Evolutionary conservation across 192 early-diverging fungal genomes (phyloP).

Genomic region (Dissophora ornata): DNA sequence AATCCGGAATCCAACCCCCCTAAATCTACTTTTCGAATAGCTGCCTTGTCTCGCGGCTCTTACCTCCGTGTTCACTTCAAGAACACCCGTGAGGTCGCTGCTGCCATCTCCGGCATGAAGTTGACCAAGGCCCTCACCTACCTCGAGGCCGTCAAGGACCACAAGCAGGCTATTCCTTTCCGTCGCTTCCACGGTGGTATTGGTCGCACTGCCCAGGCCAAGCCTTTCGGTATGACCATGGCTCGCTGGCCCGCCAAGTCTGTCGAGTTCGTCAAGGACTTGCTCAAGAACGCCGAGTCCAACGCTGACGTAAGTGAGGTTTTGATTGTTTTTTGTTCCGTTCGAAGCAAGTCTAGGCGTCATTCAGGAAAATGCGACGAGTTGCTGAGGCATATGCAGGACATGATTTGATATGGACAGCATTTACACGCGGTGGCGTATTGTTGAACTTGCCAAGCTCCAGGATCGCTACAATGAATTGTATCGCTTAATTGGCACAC

Average conservation of each 20-base stretch:
- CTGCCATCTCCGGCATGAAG: conserved; percentile 92
- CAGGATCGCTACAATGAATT: too few relatives aligned
- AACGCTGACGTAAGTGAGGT: conserved; percentile 88
- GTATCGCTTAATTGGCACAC: too few relatives aligned
- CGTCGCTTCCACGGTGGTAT: conserved; percentile 96
- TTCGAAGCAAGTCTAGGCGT: too few relatives aligned
- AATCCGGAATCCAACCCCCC: not conserved
- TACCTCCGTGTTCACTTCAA: conserved; percentile 98
- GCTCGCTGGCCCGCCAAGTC: conserved; percentile 98
- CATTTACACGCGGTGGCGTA: too few relatives aligned
- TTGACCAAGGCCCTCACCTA: conserved; percentile 91
- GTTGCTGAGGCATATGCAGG: too few relatives aligned
- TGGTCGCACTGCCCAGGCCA: conserved; percentile 97
- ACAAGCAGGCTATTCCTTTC: conserved; percentile 98
- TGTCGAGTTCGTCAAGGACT: conserved; percentile 90
- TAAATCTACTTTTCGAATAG: conserved; percentile 37
- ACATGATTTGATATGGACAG: too few relatives aligned
- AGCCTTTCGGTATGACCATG: conserved; percentile 85
- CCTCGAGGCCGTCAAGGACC: conserved; percentile 95
- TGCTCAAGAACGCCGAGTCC: conserved; percentile 97
- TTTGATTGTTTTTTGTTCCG: not conserved
- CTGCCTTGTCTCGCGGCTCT: conserved; percentile 89
- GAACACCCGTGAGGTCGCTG: conserved; percentile 98
- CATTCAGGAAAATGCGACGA: too few relatives aligned
- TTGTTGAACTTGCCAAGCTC: too few relatives aligned